Conservation (phyloP, 2,329 filamentous ascomycete species). For the Fusarium coffeatum region DNA sequence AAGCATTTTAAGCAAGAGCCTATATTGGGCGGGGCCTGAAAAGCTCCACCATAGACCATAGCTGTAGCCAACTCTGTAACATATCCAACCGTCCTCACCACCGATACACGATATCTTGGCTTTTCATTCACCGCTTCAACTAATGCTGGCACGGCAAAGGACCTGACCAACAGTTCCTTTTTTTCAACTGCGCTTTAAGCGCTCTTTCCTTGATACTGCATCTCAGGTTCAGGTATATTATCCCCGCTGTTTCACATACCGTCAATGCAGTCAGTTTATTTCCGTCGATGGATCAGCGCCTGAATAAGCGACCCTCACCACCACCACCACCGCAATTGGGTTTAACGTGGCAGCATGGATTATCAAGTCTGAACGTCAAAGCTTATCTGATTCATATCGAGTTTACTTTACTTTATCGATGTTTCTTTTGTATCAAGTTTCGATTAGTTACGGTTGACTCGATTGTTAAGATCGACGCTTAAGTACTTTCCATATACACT, state of each 20-base stretch:
- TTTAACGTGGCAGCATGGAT: slow-evolving; percentile 8
- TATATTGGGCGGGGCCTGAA: neutral
- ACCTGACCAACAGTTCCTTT: neutral
- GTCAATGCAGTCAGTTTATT: neutral
- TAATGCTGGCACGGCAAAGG: neutral
- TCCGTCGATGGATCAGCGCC: neutral
- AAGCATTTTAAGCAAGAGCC: slow-evolving; percentile 14
- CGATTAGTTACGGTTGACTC: neutral
- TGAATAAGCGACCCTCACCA: neutral
- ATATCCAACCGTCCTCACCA: slow-evolving; percentile 1
- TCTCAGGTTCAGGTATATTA: neutral
- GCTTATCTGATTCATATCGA: neutral
- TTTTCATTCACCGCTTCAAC: slow-evolving; percentile 5
- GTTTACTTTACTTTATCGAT: neutral
- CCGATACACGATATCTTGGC: slow-evolving; percentile 14
- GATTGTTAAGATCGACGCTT: neutral
- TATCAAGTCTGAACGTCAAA: neutral
- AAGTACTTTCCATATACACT: neutral
- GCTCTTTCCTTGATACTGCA: slow-evolving; percentile 5
- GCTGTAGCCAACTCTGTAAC: neutral
- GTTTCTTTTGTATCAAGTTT: neutral
- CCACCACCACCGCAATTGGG: neutral
- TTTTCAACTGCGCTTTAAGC: neutral
- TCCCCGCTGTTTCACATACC: slow-evolving; percentile 6
- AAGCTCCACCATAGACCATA: neutral